phyloP scores from a whole-genome alignment of 2,329 filamentous ascomycete species.

The Thermomyces lanuginosus region DNA sequence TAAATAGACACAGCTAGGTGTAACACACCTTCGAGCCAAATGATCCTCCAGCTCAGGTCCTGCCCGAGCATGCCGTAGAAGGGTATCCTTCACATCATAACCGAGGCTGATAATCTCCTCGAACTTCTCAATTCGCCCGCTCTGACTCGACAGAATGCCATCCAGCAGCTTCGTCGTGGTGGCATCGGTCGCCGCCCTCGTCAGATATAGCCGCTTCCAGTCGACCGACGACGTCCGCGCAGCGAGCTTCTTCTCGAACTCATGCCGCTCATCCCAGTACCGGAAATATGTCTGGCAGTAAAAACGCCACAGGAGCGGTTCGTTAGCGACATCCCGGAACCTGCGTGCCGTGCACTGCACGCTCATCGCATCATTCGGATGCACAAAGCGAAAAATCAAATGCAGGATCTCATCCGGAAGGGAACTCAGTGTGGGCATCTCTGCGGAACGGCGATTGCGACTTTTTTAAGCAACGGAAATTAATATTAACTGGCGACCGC shows the following conservation, averaged over 20 bases:
- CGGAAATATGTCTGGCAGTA: constrained; percentile 54
- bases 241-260: constrained; percentile 40
- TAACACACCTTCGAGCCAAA: constrained; percentile 47
- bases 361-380: constrained; percentile 35
- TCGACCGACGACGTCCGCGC: constrained; percentile 40
- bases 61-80: constrained; percentile 49
- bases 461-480: too few relatives aligned
- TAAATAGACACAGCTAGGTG: constrained; percentile 6
- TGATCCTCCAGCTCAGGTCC: constrained; percentile 51
- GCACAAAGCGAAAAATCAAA: constrained; percentile 52
- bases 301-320: constrained; percentile 62
- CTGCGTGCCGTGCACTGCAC: constrained; percentile 47
- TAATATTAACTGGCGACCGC: too few relatives aligned
- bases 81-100: constrained; percentile 76
- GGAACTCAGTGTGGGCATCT: too few relatives aligned
- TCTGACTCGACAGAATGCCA: constrained; percentile 53
- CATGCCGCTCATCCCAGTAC: constrained; percentile 57
- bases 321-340: constrained; percentile 49
- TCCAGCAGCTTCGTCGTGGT: constrained; percentile 43
- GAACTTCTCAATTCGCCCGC: constrained; percentile 52
- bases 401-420: constrained; percentile 77
- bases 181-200: constrained; percentile 38
- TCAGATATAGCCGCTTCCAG: constrained; percentile 57
- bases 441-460: too few relatives aligned
- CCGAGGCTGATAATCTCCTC: constrained; percentile 55